A percentile compares a stretch with the other conserved stretches of the same genome.
phyloP scores from a whole-genome alignment of 1,139 yeast species.

The Pichia sp. region DNA sequence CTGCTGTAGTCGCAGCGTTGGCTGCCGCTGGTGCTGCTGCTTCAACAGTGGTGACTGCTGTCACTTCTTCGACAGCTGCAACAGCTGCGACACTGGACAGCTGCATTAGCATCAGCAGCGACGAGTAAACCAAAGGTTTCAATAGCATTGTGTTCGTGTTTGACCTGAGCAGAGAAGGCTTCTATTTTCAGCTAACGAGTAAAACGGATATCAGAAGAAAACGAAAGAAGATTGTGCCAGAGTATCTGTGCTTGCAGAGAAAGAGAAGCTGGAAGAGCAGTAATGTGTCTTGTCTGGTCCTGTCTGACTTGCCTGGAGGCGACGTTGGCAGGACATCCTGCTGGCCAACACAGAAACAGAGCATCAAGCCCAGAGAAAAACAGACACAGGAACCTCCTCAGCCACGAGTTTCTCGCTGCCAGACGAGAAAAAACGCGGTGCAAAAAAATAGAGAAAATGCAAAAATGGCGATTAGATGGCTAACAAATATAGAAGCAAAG shows the following conservation, averaged over 20 bases:
- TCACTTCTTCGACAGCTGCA: neutral
- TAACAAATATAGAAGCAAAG: neutral
- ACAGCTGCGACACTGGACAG: neutral
- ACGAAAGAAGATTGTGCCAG: neutral
- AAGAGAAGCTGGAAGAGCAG: neutral
- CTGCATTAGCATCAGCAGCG: constrained; percentile 2
- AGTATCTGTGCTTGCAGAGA: neutral
- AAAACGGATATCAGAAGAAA: too few species aligned
- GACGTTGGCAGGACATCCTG: neutral
- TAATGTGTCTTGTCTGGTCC: too few species aligned
- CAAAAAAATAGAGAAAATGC: neutral
- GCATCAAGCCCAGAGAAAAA: neutral
- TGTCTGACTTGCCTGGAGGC: neutral
- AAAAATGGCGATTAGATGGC: neutral
- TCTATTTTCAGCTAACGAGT: neutral
- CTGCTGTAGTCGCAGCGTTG: neutral
- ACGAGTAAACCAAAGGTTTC: constrained; percentile 3
- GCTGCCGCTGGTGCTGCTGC: neutral
- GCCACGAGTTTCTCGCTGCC: neutral
- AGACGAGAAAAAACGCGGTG: constrained; percentile 6
- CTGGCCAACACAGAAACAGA: neutral
- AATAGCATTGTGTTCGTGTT: constrained; percentile 3
- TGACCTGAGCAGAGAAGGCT: neutral
- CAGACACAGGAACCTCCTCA: neutral
- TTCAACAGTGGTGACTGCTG: neutral